Evolutionary conservation across 1,284 basidiomycete genomes (phyloP).

Genomic region (Leccinum variabile): DNA sequence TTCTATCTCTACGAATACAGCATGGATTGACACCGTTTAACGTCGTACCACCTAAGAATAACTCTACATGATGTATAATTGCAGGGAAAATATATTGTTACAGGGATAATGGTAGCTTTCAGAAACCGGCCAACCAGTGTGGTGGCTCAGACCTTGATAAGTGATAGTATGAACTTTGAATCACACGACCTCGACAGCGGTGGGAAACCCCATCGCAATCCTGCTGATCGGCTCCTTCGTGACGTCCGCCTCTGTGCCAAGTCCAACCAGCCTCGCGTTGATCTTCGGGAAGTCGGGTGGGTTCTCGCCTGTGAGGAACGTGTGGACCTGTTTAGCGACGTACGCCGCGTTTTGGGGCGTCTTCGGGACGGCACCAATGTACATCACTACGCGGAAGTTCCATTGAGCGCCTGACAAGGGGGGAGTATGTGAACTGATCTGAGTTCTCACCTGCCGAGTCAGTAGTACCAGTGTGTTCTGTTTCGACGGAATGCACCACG

Average conservation of each 20-base stretch:
- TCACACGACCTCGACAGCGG: constrained; percentile 17
- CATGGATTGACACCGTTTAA: too few relatives aligned
- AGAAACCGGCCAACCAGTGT: too few relatives aligned
- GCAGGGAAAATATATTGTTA: too few relatives aligned
- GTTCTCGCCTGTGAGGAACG: constrained; percentile 58
- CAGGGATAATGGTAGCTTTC: too few relatives aligned
- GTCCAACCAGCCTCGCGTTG: constrained; percentile 26
- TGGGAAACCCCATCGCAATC: constrained; percentile 34
- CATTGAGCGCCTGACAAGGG: background rate
- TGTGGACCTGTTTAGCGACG: constrained; percentile 58
- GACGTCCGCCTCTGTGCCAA: constrained; percentile 27
- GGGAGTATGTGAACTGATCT: background rate
- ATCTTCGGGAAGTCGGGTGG: constrained; percentile 77
- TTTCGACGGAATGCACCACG: constrained; percentile 79
- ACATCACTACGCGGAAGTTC: constrained; percentile 54
- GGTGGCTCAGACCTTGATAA: too few relatives aligned
- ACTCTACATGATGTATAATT: too few relatives aligned
- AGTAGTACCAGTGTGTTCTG: constrained; percentile 60
- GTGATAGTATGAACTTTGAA: too few relatives aligned
- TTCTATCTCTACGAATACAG: too few relatives aligned
- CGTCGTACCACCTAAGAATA: too few relatives aligned
- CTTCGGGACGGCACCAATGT: constrained; percentile 78
- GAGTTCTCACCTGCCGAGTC: constrained; percentile 64
- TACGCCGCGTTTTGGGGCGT: constrained; percentile 67
- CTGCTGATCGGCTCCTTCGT: constrained; percentile 21